These are phyloP conservation scores for Leptodermis oblonga DNA, from an alignment of 257 asterid genomes.

Conservation along the genomic window DNA sequence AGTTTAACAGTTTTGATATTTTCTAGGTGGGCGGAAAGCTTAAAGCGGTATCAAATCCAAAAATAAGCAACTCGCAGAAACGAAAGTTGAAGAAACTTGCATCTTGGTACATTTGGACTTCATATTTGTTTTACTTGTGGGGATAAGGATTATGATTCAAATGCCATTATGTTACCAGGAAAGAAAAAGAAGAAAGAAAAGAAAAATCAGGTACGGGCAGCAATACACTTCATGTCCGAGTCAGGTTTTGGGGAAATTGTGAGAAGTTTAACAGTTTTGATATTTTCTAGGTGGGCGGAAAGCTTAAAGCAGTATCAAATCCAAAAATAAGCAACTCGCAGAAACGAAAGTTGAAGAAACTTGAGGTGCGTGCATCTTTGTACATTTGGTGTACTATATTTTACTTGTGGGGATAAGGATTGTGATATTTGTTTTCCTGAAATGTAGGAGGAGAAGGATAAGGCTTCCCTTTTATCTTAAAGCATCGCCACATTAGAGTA, in stretches of 20 bases:
- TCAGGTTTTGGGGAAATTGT: not conserved
- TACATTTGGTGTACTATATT: not conserved
- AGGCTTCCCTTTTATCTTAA: constrained; percentile 52
- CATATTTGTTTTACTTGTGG: too few relatives aligned
- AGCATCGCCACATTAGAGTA: constrained; percentile 79
- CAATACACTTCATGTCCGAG: not conserved
- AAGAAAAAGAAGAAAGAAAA: constrained; percentile 43
- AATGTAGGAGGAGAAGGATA: constrained; percentile 78
- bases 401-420: not conserved
- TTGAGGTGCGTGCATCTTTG: constrained; percentile 51
- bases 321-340: constrained; percentile 66
- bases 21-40: too few relatives aligned
- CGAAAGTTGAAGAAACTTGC: too few relatives aligned
- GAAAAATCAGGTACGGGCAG: constrained; percentile 43
- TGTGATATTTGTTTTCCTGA: constrained; percentile 16
- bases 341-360: constrained; percentile 70
- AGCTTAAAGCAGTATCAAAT: constrained; percentile 25
- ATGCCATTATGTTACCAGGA: constrained; percentile 41
- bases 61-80: too few relatives aligned
- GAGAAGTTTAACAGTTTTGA: constrained; percentile 3
- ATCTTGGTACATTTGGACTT: too few relatives aligned
- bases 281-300: constrained; percentile 26
- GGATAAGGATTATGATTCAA: constrained; percentile 41
- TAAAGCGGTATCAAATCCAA: too few relatives aligned
- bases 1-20: too few relatives aligned